Conservation (phyloP, 768 basidiomycete species). For the Postia placenta region DNA sequence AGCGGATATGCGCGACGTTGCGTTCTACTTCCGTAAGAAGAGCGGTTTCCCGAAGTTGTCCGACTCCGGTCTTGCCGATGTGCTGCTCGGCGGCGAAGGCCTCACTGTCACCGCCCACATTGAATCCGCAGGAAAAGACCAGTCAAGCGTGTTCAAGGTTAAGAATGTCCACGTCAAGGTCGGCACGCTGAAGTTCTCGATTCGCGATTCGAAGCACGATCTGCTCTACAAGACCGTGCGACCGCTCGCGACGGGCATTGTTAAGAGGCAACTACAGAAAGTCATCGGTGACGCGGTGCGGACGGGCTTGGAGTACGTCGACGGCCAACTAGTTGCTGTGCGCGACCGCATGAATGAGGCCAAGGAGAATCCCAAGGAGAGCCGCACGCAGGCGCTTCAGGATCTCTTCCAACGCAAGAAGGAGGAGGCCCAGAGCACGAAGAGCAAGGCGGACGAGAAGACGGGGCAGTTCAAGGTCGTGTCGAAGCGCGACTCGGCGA, state of each 20-base stretch:
- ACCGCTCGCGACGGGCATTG: constrained; percentile 71
- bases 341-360: constrained; percentile 73
- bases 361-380: constrained; percentile 34
- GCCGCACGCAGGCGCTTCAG: constrained; percentile 31
- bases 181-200: constrained; percentile 81
- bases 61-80: constrained; percentile 83
- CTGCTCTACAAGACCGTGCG: constrained; percentile 80
- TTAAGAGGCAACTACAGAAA: constrained; percentile 70
- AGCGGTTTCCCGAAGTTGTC: constrained; percentile 71
- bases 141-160: constrained; percentile 67
- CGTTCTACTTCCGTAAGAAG: constrained; percentile 88
- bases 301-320: constrained; percentile 81
- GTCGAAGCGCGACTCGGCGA: constrained; percentile 56
- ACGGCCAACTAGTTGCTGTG: constrained; percentile 86
- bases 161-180: constrained; percentile 73
- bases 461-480: constrained; percentile 79
- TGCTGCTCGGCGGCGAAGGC: constrained; percentile 79
- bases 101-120: constrained; percentile 64
- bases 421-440: constrained; percentile 35
- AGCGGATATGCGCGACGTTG: constrained; percentile 89
- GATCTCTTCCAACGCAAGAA: constrained; percentile 60
- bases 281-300: constrained; percentile 61
- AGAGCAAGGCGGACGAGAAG: constrained; percentile 35
- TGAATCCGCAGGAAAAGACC: constrained; percentile 55
- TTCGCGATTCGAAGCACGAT: constrained; percentile 90